Conservation (phyloP, 805 yeast species). For the Candida nitratophila region DNA sequence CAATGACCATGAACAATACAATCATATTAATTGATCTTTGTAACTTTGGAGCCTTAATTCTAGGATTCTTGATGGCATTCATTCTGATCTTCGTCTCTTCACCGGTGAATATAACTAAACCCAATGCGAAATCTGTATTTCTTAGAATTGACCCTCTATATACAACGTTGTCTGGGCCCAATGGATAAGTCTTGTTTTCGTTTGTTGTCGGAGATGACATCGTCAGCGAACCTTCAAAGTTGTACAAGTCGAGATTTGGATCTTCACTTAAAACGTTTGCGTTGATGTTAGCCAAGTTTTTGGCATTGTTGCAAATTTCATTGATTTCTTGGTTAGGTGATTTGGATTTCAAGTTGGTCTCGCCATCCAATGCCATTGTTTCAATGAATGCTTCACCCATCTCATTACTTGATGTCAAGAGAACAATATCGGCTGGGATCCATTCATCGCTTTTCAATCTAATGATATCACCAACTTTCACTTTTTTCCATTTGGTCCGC, state of each 20-base stretch:
- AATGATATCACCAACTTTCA: conserved; percentile 84
- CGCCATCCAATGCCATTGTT: conserved; percentile 98
- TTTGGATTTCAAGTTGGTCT: conserved; percentile 80
- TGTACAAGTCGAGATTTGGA: conserved; percentile 87
- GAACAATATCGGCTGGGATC: conserved; percentile 86
- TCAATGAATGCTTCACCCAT: conserved; percentile 69
- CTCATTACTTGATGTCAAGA: conserved; percentile 63
- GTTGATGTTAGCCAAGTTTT: conserved; percentile 40
- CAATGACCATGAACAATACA: conserved; percentile 79
- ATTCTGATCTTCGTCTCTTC: conserved; percentile 93
- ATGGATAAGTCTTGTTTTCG: conserved; percentile 38
- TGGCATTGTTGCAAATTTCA: conserved; percentile 40
- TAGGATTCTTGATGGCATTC: conserved; percentile 86
- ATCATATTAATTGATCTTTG: conserved; percentile 78
- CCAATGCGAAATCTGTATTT: conserved; percentile 69
- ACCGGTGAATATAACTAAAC: conserved; percentile 87
- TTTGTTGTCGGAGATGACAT: conserved; percentile 20
- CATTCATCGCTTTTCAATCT: conserved; percentile 74
- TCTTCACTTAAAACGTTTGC: conserved; percentile 71
- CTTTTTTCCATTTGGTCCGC: conserved; percentile 57
- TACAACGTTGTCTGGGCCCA: conserved; percentile 75
- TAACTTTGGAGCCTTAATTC: conserved; percentile 89
- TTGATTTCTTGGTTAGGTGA: conserved; percentile 60
- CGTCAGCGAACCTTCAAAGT: conserved; percentile 73
- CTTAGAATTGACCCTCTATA: conserved; percentile 88